Evolutionary conservation across 1,284 basidiomycete genomes (phyloP).

Genomic region (Blastosporella zonata): DNA sequence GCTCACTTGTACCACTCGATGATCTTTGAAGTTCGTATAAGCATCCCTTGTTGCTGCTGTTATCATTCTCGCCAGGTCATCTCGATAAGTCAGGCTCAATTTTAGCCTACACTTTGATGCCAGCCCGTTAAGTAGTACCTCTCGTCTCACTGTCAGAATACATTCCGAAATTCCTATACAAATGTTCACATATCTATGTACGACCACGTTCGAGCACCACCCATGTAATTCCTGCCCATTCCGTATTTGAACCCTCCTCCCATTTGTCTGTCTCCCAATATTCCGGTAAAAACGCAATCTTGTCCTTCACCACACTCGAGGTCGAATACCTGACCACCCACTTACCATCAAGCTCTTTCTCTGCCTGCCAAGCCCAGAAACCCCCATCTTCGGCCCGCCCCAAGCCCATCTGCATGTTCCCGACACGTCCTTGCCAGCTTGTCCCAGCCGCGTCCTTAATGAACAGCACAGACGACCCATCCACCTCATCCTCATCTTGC

Average conservation of each 20-base stretch:
- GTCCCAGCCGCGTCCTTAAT: constrained; percentile 15
- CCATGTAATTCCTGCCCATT: constrained; percentile 16
- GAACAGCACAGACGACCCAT: constrained; percentile 13
- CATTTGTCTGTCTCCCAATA: constrained; percentile 7
- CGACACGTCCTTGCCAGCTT: constrained; percentile 19
- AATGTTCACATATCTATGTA: too few species aligned
- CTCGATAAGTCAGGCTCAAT: too few species aligned
- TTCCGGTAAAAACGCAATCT: constrained; percentile 12
- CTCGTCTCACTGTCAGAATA: too few species aligned
- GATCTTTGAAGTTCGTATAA: too few species aligned
- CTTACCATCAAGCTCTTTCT: constrained; percentile 1
- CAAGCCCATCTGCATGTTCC: constrained; percentile 17
- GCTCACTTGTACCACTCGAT: too few species aligned
- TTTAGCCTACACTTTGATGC: too few species aligned
- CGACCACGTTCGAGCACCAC: constrained; percentile 12
- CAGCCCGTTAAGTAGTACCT: too few species aligned
- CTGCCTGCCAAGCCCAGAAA: constrained; percentile 24
- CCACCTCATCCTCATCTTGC: constrained; percentile 25
- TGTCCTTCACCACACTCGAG: background rate
- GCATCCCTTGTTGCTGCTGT: too few species aligned
- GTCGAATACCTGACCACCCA: constrained; percentile 13
- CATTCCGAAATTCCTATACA: too few species aligned
- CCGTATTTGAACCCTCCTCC: constrained; percentile 13
- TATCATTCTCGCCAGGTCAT: too few species aligned
- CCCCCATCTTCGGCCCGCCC: constrained; percentile 11